Evolutionary conservation across 2,329 filamentous ascomycete genomes (phyloP), one percentile per base, ranked within the genome.

Genomic region (Parafenestella ontariensis): DNA sequence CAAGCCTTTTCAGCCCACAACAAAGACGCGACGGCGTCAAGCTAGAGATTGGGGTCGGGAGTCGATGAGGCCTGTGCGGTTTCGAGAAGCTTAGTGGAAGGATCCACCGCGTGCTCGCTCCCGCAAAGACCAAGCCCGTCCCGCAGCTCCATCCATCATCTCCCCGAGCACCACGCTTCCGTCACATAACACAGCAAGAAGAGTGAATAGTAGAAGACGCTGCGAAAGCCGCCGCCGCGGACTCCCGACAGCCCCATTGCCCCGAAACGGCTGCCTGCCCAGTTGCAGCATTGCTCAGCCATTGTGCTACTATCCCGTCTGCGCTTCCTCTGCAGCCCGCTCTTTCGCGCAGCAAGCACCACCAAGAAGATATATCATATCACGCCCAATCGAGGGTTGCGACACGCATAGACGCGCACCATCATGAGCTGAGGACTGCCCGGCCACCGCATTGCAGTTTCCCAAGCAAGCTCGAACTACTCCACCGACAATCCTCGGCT

Each of bases 371-470:
- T 46, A 45, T 37, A 26, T 37, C n/a, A 43, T 39, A 43, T 33
- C n/a, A n/a, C n/a, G n/a, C n/a, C n/a, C n/a, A n/a, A n/a, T 36
- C 47, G 36, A 41, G 11, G 9, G 17, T 36, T 31, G 34, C 46
- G 24, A 26, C 47, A 13, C 26, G 9, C 23, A 15, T 36, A 46
- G 39, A 10, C 49, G 40, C 34, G 11, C 44, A 34, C 33, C 62
- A 61, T 54, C 33, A 68, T 68, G 65, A 62, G 64, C 64, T 68
- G 61, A 64, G 61, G 41, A 40, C 51, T 52, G 47, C 46, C 56
- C 49, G 44, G 46, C 59, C 37, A 48, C 41, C 40, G 54, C 55
- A 60, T 37, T 46, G 59, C 56, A 43, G 45, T 48, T 63, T 58
- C 47, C 52, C 56, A 51, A 44, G 26, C 44, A 52, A 46, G 41